phyloP scores from a whole-genome alignment of 257 asterid species.

The Striga asiatica region DNA sequence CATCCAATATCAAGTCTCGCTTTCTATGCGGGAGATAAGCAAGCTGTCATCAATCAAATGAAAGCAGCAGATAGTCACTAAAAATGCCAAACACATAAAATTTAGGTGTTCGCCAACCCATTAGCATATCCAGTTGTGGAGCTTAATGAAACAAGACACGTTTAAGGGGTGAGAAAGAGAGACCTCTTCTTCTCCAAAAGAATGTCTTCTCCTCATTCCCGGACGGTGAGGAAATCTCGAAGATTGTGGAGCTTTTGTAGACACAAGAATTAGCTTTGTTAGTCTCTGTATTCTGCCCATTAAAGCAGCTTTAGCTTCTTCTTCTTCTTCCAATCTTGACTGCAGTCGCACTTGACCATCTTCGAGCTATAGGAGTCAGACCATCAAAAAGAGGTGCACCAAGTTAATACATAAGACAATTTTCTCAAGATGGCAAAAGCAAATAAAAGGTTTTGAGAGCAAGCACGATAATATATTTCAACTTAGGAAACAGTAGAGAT shows the following conservation, averaged over 20 bases:
- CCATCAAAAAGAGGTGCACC: conserved; percentile 20
- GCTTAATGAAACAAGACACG: background rate
- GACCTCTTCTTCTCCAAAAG: conserved; percentile 99
- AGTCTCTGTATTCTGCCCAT: conserved; percentile 94
- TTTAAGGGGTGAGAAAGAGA: background rate
- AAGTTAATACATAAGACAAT: conserved; percentile 20
- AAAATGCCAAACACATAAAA: background rate
- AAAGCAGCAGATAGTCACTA: conserved; percentile 14
- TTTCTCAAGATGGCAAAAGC: background rate
- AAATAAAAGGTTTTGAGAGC: conserved; percentile 3
- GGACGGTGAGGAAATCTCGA: conserved; percentile 66
- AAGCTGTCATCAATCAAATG: conserved; percentile 51
- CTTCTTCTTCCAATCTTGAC: conserved; percentile 98
- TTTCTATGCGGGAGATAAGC: conserved; percentile 99
- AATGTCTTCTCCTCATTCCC: conserved; percentile 84
- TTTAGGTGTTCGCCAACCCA: conserved; percentile 9
- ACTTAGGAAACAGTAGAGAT: background rate
- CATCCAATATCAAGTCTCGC: conserved; percentile 81
- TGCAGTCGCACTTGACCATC: conserved; percentile 98
- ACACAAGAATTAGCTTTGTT: conserved; percentile 89
- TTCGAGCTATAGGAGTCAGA: conserved; percentile 69
- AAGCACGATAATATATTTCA: background rate
- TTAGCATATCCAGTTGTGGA: conserved; percentile 1
- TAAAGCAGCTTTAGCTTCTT: conserved; percentile 97
- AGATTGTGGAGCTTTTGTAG: conserved; percentile 75